These are phyloP conservation scores for Pythium biforme DNA, from an alignment of 352 stramenopile genomes.

Conservation along the genomic window DNA sequence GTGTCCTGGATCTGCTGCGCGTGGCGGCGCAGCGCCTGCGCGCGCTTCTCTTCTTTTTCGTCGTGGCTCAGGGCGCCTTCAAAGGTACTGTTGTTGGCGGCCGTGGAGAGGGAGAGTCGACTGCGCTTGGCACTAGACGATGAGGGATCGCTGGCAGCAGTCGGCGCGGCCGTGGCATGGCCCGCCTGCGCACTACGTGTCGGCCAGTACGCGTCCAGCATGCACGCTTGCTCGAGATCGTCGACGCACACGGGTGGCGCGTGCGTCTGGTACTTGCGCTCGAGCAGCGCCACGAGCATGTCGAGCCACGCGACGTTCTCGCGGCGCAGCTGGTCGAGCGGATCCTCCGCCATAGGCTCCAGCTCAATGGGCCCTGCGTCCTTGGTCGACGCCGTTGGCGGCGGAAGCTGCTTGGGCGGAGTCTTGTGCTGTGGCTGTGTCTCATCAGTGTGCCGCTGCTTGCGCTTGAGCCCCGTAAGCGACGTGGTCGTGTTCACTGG, in stretches of 20 bases:
- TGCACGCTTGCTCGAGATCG: slow-evolving; percentile 40
- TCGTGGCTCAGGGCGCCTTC: slow-evolving; percentile 6
- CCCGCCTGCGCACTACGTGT: not conserved
- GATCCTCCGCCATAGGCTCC: not conserved
- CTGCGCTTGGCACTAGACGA: slow-evolving; percentile 10
- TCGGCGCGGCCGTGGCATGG: too few species aligned
- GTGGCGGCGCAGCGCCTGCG: slow-evolving; percentile 48
- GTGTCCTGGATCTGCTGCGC: slow-evolving; percentile 72
- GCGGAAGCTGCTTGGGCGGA: too few species aligned
- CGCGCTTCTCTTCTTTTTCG: slow-evolving; percentile 42
- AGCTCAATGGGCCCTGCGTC: too few species aligned
- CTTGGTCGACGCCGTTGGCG: too few species aligned
- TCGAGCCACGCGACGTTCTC: slow-evolving; percentile 85
- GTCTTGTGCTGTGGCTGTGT: not conserved
- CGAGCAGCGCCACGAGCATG: slow-evolving; percentile 73
- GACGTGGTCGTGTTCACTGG: not conserved
- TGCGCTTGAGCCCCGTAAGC: slow-evolving; percentile 27
- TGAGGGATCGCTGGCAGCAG: not conserved
- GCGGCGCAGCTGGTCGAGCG: slow-evolving; percentile 12
- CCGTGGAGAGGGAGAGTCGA: slow-evolving; percentile 5
- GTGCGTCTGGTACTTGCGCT: slow-evolving; percentile 52
- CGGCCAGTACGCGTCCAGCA: slow-evolving; percentile 30
- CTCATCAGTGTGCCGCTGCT: slow-evolving; percentile 12
- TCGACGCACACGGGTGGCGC: slow-evolving; percentile 39
- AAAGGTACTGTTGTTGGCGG: not conserved